Percentiles rank a stretch among this genome's conserved stretches.
Evolutionary conservation across 1,284 basidiomycete genomes (phyloP).

Genomic region (Ceratobasidium sp.): DNA sequence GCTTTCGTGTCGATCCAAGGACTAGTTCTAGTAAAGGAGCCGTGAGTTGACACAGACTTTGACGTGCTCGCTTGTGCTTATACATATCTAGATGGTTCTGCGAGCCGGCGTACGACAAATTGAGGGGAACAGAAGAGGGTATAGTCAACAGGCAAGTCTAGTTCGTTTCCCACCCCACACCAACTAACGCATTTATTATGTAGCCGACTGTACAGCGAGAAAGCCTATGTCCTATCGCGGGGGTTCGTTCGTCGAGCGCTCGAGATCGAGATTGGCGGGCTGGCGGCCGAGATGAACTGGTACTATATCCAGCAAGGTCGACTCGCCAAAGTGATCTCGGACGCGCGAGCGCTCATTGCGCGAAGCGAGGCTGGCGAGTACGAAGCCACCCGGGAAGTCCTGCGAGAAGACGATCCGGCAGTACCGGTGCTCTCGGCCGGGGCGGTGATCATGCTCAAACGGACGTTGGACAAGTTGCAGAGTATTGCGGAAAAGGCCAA

Average conservation of each 20-base stretch:
- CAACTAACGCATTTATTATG: conserved; percentile 30
- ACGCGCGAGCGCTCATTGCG: conserved; percentile 73
- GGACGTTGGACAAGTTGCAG: conserved; percentile 72
- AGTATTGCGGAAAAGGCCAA: conserved; percentile 52
- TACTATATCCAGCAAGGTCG: conserved; percentile 77
- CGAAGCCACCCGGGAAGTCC: conserved; percentile 57
- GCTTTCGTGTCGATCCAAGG: conserved; percentile 95
- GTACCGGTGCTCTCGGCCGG: conserved; percentile 83
- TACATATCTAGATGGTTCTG: conserved; percentile 78
- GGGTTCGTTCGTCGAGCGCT: conserved; percentile 89
- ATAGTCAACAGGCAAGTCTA: conserved; percentile 78
- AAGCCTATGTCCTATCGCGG: conserved; percentile 90
- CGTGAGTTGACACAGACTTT: conserved; percentile 64
- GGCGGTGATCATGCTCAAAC: conserved; percentile 82
- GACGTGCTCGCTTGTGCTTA: conserved; percentile 18
- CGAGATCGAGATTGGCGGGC: conserved; percentile 76
- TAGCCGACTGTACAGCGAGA: conserved; percentile 89
- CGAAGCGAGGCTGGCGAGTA: conserved; percentile 67
- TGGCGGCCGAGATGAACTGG: conserved; percentile 80
- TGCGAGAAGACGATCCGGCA: conserved; percentile 67
- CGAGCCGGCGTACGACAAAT: conserved; percentile 91
- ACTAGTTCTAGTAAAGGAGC: conserved; percentile 90
- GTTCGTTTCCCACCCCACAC: conserved; percentile 11
- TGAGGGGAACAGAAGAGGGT: conserved; percentile 89
- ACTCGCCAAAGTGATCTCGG: conserved; percentile 75